Base-by-base conservation (phyloP, 768 basidiomycete genomes). In the Tricholoma bakamatsutake region DNA sequence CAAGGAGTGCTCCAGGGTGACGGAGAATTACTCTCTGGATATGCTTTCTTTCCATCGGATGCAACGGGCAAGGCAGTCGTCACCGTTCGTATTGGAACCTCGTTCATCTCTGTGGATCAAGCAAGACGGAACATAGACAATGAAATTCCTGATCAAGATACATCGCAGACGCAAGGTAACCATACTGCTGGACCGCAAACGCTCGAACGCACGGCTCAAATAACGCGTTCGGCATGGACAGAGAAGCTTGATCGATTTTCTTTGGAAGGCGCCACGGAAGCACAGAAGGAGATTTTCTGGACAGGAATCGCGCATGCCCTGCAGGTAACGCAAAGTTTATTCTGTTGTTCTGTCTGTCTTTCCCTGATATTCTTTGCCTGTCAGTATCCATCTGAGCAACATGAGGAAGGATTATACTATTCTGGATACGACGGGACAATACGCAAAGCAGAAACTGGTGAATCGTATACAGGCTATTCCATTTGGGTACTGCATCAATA, bases 381-480 rank as follows among this genome's bases (percentile, higher is more conserved):
- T 7, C 67, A 91, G 82, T 91, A 89, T 59, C 90, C 90, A 0
- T 87, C 85, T 61, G 88, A 91, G 64, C 81, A 87, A 57, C 73
- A 78, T 58, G 90, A 92, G 65, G 71, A 77, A 39, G 80, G 80
- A 3, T 66, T 62, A 5, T 91, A 92, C 67, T 93, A 87, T 67
- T 91, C 89, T 5, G 90, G 81, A 0, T 91, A 92, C 56, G 84
- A 88, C 54, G 81, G 87, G 50, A 57, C 68, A 5, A 69, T 91
- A 0, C 86, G 89, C 49, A 65, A 77, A 28, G 58, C 57, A 12
- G 58, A 61, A 15, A 66, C 61, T 5, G 83, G 85, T 15, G 70
- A 73, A n/a, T 89, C 87, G 0, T 91, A 91, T 61, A 88, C 83
- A 0, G 89, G 88, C 0, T 91, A 91, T 64, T 89, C 88, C 0